Evolutionary conservation across 2,329 filamentous ascomycete genomes (phyloP).

Genomic region (Trichoderma cornu-damae): DNA sequence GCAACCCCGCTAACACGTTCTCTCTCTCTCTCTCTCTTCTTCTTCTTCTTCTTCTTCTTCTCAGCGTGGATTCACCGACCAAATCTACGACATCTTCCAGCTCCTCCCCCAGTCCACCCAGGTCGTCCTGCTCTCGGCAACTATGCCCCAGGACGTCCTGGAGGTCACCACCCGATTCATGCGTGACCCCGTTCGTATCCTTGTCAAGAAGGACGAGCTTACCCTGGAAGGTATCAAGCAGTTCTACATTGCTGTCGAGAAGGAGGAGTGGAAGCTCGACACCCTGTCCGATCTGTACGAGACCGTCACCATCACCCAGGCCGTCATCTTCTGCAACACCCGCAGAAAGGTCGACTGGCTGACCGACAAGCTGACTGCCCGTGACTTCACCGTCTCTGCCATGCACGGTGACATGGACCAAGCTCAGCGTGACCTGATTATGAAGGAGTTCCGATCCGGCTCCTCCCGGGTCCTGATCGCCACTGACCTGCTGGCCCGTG

Average conservation of each 20-base stretch:
- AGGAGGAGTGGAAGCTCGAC: slow-evolving; percentile 99
- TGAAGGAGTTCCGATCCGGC: slow-evolving; percentile 99
- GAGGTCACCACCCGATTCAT: slow-evolving; percentile 99
- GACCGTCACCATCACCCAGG: slow-evolving; percentile 98
- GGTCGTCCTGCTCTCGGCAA: slow-evolving; percentile 95
- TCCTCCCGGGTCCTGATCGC: slow-evolving; percentile 98
- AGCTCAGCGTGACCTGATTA: slow-evolving; percentile 95
- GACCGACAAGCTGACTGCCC: slow-evolving; percentile 96
- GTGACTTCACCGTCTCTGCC: slow-evolving; percentile 98
- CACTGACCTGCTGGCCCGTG: slow-evolving; percentile 95
- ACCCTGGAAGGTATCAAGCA: slow-evolving; percentile 99
- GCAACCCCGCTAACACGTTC: slow-evolving; percentile 31
- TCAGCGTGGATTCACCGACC: slow-evolving; percentile 98
- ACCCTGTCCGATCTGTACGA: slow-evolving; percentile 98
- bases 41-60: no score
- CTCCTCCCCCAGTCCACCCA: slow-evolving; percentile 96
- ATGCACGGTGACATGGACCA: slow-evolving; percentile 99
- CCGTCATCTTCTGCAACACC: slow-evolving; percentile 99
- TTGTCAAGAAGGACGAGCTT: slow-evolving; percentile 99
- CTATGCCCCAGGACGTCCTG: slow-evolving; percentile 97
- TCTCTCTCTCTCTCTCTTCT: slow-evolving; percentile 19
- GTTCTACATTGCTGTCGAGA: slow-evolving; percentile 99
- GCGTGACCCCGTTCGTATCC: slow-evolving; percentile 96
- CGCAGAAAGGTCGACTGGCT: slow-evolving; percentile 99
- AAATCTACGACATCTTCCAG: slow-evolving; percentile 99